Evolutionary conservation across 2,329 filamentous ascomycete species (phyloP).

Genomic region (Colletotrichum sp.): DNA sequence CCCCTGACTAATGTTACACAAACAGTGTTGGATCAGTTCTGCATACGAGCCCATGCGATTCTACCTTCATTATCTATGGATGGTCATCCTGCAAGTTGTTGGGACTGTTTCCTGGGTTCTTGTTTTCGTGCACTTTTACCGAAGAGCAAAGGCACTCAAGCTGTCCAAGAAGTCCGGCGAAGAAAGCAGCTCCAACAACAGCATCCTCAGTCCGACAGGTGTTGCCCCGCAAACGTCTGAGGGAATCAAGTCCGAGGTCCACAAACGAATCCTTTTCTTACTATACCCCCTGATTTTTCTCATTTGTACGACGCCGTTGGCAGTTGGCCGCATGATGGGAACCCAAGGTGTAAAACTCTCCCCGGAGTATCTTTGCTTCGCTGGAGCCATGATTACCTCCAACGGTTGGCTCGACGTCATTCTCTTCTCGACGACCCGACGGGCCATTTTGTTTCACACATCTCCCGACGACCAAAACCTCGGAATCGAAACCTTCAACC

Average conservation of each 20-base stretch:
- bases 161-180: background rate
- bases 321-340: constrained; percentile 60
- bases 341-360: constrained; percentile 55
- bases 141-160: background rate
- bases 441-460: constrained; percentile 33
- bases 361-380: constrained; percentile 52
- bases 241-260: background rate
- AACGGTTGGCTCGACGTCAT: constrained; percentile 51
- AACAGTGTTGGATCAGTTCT: constrained; percentile 66
- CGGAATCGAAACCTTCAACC: constrained; percentile 1
- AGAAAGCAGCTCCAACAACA: background rate
- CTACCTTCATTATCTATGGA: constrained; percentile 66
- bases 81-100: constrained; percentile 47
- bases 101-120: constrained; percentile 39
- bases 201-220: background rate
- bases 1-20: background rate
- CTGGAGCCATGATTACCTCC: constrained; percentile 54
- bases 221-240: background rate
- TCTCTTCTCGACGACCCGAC: constrained; percentile 41
- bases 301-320: constrained; percentile 64
- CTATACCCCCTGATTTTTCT: constrained; percentile 67
- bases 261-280: constrained; percentile 43
- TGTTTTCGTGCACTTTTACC: constrained; percentile 37
- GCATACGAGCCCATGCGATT: constrained; percentile 56
- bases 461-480: constrained; percentile 5